A percentile compares a stretch with the other conserved stretches of the same genome.
phyloP scores from a whole-genome alignment of 805 yeast genomes.

The Maudiozyma serrabonitensis region DNA sequence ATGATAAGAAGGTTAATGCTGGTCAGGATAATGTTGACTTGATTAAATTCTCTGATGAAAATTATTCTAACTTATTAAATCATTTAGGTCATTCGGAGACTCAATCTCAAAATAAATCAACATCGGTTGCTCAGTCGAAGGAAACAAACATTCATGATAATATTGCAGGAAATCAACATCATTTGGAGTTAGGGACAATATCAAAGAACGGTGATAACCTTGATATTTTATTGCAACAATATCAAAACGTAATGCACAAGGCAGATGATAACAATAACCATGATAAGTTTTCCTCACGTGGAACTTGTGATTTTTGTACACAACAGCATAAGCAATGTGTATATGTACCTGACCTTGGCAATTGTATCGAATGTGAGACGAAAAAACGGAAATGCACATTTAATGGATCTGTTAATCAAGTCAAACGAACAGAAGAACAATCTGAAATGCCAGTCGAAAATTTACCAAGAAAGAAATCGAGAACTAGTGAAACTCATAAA shows the following conservation, averaged over 20 bases:
- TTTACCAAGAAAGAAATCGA: background rate
- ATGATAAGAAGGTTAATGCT: background rate
- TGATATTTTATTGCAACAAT: slow-evolving; percentile 23
- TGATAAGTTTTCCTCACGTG: background rate
- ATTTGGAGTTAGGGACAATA: no score
- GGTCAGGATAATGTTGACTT: slow-evolving; percentile 7
- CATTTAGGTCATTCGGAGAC: slow-evolving; percentile 7
- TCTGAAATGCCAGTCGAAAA: background rate
- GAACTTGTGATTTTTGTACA: slow-evolving; percentile 80
- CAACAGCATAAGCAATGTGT: slow-evolving; percentile 74
- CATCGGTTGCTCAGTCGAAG: no score
- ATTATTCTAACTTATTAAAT: slow-evolving; percentile 19
- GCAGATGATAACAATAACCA: slow-evolving; percentile 4
- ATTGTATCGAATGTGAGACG: slow-evolving; percentile 69
- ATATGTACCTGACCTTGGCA: slow-evolving; percentile 47
- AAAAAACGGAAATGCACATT: slow-evolving; percentile 69
- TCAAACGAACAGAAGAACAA: background rate
- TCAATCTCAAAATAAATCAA: background rate
- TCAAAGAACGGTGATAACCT: slow-evolving; percentile 15
- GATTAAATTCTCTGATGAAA: slow-evolving; percentile 17
- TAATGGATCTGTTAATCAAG: background rate
- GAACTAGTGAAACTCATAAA: background rate
- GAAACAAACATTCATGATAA: background rate
- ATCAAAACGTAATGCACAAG: slow-evolving; percentile 19
- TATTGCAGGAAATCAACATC: background rate